These are phyloP conservation scores for Pyrenopolyporus hunteri DNA, from an alignment of 495 filamentous ascomycete genomes.

Conservation along the genomic window DNA sequence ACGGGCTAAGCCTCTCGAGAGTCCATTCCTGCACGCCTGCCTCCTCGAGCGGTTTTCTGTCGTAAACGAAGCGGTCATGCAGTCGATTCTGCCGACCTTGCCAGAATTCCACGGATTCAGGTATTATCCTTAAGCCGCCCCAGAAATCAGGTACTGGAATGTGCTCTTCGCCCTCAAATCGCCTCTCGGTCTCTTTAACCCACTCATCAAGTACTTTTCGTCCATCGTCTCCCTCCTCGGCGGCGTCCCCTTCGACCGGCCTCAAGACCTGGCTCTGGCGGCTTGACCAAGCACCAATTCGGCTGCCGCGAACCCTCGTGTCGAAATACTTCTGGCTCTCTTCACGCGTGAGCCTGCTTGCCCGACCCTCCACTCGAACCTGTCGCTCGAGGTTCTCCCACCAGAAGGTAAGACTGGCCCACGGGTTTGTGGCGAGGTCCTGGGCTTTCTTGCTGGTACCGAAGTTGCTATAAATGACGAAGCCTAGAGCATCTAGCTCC, in stretches of 20 bases:
- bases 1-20: slow-evolving; percentile 68
- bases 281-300: slow-evolving; percentile 94
- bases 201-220: slow-evolving; percentile 67
- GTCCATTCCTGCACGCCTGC: slow-evolving; percentile 56
- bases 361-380: slow-evolving; percentile 79
- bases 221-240: slow-evolving; percentile 60
- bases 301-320: slow-evolving; percentile 76
- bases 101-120: slow-evolving; percentile 92
- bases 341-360: slow-evolving; percentile 67
- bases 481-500: slow-evolving; percentile 71
- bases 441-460: slow-evolving; percentile 72
- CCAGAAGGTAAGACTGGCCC: slow-evolving; percentile 77
- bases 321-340: slow-evolving; percentile 91
- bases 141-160: slow-evolving; percentile 94
- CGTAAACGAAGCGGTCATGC: slow-evolving; percentile 93
- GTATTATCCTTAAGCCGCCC: slow-evolving; percentile 87
- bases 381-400: slow-evolving; percentile 79
- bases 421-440: slow-evolving; percentile 69
- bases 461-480: slow-evolving; percentile 94
- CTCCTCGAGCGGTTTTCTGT: slow-evolving; percentile 51
- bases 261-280: slow-evolving; percentile 77
- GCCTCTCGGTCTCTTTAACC: slow-evolving; percentile 72
- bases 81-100: slow-evolving; percentile 85
- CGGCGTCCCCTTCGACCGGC: slow-evolving; percentile 47
- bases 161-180: slow-evolving; percentile 73